These are phyloP conservation scores for Gynostemma pentaphyllum DNA, from an alignment of 306 rosid species.

Conservation along the genomic window DNA sequence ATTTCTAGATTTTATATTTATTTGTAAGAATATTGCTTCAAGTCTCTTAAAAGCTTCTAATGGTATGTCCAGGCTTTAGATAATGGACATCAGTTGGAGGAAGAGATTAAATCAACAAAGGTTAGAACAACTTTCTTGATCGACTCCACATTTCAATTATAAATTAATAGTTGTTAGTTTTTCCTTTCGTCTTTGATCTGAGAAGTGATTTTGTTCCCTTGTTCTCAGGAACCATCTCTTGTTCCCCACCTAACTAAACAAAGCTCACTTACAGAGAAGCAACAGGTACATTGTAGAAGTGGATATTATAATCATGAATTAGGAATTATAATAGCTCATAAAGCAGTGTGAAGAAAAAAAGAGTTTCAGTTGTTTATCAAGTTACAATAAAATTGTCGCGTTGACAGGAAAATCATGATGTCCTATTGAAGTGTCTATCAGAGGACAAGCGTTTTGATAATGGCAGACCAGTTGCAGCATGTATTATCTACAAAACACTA, in stretches of 20 bases:
- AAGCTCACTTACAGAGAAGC: constrained; percentile 71
- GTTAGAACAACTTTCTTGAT: constrained; percentile 15
- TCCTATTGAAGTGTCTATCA: constrained; percentile 61
- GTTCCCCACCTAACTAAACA: constrained; percentile 48
- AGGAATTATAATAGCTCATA: neutral
- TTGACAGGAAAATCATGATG: constrained; percentile 70
- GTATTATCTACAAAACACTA: constrained; percentile 63
- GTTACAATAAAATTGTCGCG: constrained; percentile 6
- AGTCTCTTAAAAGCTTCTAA: constrained; percentile 1
- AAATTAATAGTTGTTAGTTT: neutral
- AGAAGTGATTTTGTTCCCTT: neutral
- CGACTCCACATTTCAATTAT: constrained; percentile 1
- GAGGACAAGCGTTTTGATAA: constrained; percentile 67
- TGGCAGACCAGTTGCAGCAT: constrained; percentile 61
- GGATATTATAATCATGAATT: neutral
- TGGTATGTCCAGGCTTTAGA: constrained; percentile 36
- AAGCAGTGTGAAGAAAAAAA: neutral
- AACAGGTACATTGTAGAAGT: constrained; percentile 46
- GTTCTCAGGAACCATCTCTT: constrained; percentile 44
- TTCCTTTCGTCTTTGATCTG: constrained; percentile 8
- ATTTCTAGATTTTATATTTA: neutral
- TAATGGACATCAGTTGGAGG: constrained; percentile 33
- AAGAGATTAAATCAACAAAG: constrained; percentile 38
- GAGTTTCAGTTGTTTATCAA: constrained; percentile 6
- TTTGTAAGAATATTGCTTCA: constrained; percentile 4